Evolutionary conservation across 129 eudicot genomes (phyloP), one percentile per base, ranked within the genome.

Genomic region (Gnaphalium uliginosum): DNA sequence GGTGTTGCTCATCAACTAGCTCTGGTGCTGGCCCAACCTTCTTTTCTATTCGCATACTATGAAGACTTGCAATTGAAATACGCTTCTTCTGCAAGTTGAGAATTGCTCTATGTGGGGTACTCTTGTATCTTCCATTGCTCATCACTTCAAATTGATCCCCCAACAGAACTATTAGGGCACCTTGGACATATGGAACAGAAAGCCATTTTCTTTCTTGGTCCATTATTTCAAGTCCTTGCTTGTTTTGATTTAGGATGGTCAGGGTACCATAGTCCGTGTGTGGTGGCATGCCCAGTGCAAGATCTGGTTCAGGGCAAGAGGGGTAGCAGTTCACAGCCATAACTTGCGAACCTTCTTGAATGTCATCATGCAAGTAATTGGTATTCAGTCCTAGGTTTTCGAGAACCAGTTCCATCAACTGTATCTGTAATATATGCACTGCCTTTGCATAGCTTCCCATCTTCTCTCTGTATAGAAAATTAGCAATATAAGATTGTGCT

Each of bases 141-240:
- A 90, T 74, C 25, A 90, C 73, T 79, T 90, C 96, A 74, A 85
- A 56, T 59, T 90, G 96, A 83, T 90, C 96, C 64, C 96, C 96
- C 66, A 87, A 17, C 72, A 78, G 90, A 68, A 87, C 87, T 46
- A 87, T 69, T 10, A 90, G 48, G 26, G 86, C 84, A 29, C 81
- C 92, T 62, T 85, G 77, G 30, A 81, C 66, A 21, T 81, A 64
- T 5, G 90, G 96, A 62, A 90, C 90, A 4, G 84, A 37, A 48
- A 79, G 84, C 96, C 96, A 89, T 37, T 62, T 85, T 32, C 68
- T 79, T 63, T 83, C 70, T 2, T 58, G 80, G 70, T 83, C 86
- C 90, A 85, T 74, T 68, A 85, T 81, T 81, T 90, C 85, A 35
- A 90, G 73, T 9, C 96, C 96, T 30, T 83, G 84, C 0, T 75